Percentiles rank a stretch among this genome's conserved stretches.
Evolutionary conservation across 2,329 filamentous ascomycete genomes (phyloP).

Genomic region (Rachicladosporium sp.): DNA sequence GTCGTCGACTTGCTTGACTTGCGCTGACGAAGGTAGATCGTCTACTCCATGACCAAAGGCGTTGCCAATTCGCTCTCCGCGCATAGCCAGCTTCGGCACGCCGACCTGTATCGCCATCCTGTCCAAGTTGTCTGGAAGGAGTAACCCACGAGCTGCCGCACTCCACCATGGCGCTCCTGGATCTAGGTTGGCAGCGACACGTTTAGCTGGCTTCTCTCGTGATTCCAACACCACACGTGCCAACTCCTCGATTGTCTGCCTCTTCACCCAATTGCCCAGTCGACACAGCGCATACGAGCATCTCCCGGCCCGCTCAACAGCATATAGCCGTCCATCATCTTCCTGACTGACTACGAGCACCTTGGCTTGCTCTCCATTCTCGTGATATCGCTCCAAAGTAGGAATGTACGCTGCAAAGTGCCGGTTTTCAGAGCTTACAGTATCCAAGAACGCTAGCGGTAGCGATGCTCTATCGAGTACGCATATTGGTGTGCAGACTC

Average conservation of each 20-base stretch:
- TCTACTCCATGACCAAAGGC: background rate
- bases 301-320: slow-evolving; percentile 51
- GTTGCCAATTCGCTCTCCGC: background rate
- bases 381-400: slow-evolving; percentile 47
- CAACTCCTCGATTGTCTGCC: slow-evolving; percentile 39
- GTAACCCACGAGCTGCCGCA: slow-evolving; percentile 11
- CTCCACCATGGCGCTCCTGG: slow-evolving; percentile 6
- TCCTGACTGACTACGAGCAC: slow-evolving; percentile 52
- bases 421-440: slow-evolving; percentile 39
- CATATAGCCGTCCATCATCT: slow-evolving; percentile 42
- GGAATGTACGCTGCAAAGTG: slow-evolving; percentile 51
- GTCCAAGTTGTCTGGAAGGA: slow-evolving; percentile 7
- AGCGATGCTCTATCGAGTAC: slow-evolving; percentile 50
- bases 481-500: slow-evolving; percentile 17
- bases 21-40: background rate
- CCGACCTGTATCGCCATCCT: slow-evolving; percentile 7
- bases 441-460: slow-evolving; percentile 50
- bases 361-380: slow-evolving; percentile 34
- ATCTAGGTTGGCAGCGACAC: slow-evolving; percentile 13
- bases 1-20: background rate
- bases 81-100: background rate
- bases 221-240: slow-evolving; percentile 24
- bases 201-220: slow-evolving; percentile 19
- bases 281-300: slow-evolving; percentile 57
- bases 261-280: slow-evolving; percentile 53